Base-by-base conservation (phyloP, 2,329 filamentous ascomycete genomes). In the Neoascochyta sp. region DNA sequence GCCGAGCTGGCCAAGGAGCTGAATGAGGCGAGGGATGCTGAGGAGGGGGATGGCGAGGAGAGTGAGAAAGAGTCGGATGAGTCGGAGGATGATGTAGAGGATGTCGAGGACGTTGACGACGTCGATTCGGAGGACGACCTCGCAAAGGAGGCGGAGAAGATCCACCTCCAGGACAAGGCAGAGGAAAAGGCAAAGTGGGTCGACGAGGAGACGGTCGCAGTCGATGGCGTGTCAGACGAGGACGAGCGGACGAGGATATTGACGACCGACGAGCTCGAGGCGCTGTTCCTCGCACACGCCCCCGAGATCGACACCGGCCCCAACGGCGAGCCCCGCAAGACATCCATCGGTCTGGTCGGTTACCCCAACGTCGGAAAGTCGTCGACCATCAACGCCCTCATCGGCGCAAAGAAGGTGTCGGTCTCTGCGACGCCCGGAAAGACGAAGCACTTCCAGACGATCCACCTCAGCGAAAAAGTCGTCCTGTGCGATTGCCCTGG, bases 301-400 rank as follows among this genome's bases (percentile, higher is more conserved):
- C 80, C 80, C 3, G 67, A 75, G 24, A 71, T 78, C 16, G 65
- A 70, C 32, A 62, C 67, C 6, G 66, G 71, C 32, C 61, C 70
- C 1, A 68, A 73, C 15, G 52, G 56, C 16, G 60, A 67, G 21
- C 70, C 68, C 36, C 66, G 72, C 31, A 95, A 93, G 63, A 82
- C 89, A 4, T 81, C 87, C 44, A 92, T 98, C 47, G 92, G 92
- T 50, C 73, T 98, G 12, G 92, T 98, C 20, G 92, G 92, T 36
- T 98, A 98, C 66, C 92, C 92, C 55, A 98, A 98, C 68, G 92
- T 98, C 43, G 92, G 92, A 67, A 98, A 98, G 69, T 98, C 93
- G 1, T 95, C 89, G 27, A 98, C 92, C 10, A 98, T 98, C 74
- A 98, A 98, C 69, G 90, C 92, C 22, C 76, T 98, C n/a, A 89